A percentile compares a stretch with the other conserved stretches of the same genome.
phyloP scores from a whole-genome alignment of 306 rosid species.

The Dalbergia oliveri region DNA sequence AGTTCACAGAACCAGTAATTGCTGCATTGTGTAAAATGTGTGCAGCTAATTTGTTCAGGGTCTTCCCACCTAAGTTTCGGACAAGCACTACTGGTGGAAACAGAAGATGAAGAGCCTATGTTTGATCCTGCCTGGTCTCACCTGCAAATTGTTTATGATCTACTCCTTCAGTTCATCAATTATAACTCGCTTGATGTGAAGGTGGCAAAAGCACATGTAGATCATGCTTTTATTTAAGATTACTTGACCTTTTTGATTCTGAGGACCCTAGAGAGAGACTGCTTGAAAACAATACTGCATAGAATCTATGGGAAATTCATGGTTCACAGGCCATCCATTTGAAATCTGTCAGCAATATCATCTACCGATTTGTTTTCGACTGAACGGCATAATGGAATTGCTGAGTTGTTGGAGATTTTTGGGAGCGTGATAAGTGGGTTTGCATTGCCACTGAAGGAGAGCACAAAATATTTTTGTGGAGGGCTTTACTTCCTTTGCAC shows the following conservation, averaged over 20 bases:
- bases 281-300: constrained; percentile 93
- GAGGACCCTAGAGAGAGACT: constrained; percentile 99
- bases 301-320: constrained; percentile 95
- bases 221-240: constrained; percentile 83
- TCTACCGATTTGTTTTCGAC: constrained; percentile 90
- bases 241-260: constrained; percentile 96
- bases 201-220: constrained; percentile 79
- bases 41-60: constrained; percentile 84
- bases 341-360: constrained; percentile 87
- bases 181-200: constrained; percentile 79
- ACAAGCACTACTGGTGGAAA: constrained; percentile 74
- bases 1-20: constrained; percentile 86
- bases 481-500: constrained; percentile 93
- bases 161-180: constrained; percentile 85
- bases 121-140: constrained; percentile 98
- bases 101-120: constrained; percentile 93
- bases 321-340: constrained; percentile 90
- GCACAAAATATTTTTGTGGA: constrained; percentile 84
- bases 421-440: constrained; percentile 98
- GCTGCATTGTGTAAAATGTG: constrained; percentile 93
- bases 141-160: constrained; percentile 92
- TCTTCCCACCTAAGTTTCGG: constrained; percentile 90
- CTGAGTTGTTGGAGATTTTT: constrained; percentile 95
- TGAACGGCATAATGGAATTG: constrained; percentile 92
- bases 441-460: constrained; percentile 97